Conservation (phyloP, 768 basidiomycete genomes). For the Auriscalpium microsporum region DNA sequence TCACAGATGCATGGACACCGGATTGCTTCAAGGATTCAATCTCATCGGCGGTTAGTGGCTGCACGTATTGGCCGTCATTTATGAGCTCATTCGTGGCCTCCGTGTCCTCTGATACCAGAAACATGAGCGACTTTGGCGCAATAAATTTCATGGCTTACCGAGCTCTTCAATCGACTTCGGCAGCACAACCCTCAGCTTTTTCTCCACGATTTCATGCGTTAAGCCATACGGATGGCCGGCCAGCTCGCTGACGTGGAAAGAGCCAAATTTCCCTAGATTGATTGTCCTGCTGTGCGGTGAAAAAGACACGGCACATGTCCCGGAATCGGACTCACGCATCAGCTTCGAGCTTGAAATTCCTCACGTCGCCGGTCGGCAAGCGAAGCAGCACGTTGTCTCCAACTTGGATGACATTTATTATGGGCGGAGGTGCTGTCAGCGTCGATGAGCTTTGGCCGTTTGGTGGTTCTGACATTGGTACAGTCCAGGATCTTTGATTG, state of each 20-base stretch:
- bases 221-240: conserved; percentile 81
- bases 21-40: conserved; percentile 78
- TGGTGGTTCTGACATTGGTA: neutral
- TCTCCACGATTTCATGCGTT: conserved; percentile 77
- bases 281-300: conserved; percentile 40
- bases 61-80: conserved; percentile 76
- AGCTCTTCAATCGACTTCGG: conserved; percentile 68
- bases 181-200: conserved; percentile 54
- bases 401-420: conserved; percentile 35
- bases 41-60: conserved; percentile 75
- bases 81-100: conserved; percentile 96
- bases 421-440: neutral
- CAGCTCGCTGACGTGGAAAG: conserved; percentile 70
- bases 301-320: neutral
- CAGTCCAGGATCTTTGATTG: neutral
- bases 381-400: conserved; percentile 75
- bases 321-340: conserved; percentile 2
- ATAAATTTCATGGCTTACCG: conserved; percentile 39
- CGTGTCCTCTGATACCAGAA: conserved; percentile 67
- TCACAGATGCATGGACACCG: conserved; percentile 70
- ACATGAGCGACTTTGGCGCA: neutral
- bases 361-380: conserved; percentile 73
- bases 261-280: conserved; percentile 78
- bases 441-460: neutral
- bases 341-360: conserved; percentile 61